Evolutionary conservation across 2,329 filamentous ascomycete species (phyloP), one percentile per base, ranked within the genome.

Genomic region (Aspergillaceae sp.): DNA sequence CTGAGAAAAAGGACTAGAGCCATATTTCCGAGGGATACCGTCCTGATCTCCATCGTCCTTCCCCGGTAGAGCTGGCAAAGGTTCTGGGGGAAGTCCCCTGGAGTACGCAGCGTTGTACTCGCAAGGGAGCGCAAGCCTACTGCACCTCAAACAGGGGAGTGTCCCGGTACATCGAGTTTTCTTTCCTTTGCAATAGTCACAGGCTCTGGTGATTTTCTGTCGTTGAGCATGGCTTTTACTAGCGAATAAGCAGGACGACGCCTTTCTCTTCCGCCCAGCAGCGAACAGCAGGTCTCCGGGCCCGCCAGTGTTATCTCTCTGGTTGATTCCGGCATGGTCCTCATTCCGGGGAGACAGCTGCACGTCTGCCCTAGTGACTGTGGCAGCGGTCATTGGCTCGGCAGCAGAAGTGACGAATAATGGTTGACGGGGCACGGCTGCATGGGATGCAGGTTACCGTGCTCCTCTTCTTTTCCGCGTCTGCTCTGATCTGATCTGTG

Each of bases 101-200:
- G 63, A 66, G 43, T 67, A 67, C 7, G 61, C 58, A 2, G 65
- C 65, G 41, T 61, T 66, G 48, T 67, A 67, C 48, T 58, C 57
- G 46, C 65, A 67, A 7, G 48, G 26, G 3, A 66, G 54, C 27
- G 59, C 62, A 9, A 66, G 51, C 19, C 61, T 55, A 6, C 56
- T 60, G 44, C 65, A 67, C 47, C 63, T 54, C 9, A 57, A 51
- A 36, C 65, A 67, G 2, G 65, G 64, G 10, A 67, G 44, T 2
- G 65, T 67, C 34, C 65, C 65, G 0, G 63, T 66, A 40, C 65
- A 67, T 19, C 62, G 56, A 3, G 63, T 66, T 48, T 67, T 67
- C 50, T 67, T 67, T 37, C 59, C 51, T 51, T 67, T 67, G 52
- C 65, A 67, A 35, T 57, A 60, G 52, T 67, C 65, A 52, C 65